These are phyloP conservation scores for Aspergillus pseudoterreus DNA, from an alignment of 2,329 filamentous ascomycete genomes.

Conservation along the genomic window DNA sequence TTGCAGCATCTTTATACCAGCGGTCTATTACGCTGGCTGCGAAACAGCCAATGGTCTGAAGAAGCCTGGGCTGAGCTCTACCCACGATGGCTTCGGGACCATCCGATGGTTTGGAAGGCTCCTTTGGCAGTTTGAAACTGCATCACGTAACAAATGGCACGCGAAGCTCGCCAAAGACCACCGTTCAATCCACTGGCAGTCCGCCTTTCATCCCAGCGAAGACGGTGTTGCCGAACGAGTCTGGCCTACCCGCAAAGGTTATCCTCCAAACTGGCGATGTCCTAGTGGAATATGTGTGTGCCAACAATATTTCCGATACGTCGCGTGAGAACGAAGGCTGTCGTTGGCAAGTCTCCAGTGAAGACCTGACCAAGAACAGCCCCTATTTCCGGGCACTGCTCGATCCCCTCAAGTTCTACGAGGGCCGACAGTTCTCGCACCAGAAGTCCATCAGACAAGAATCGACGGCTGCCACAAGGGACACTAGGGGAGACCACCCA, in stretches of 20 bases:
- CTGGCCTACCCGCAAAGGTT: constrained; percentile 11
- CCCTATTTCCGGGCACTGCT: constrained; percentile 39
- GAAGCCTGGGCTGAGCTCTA: neutral
- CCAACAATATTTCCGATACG: constrained; percentile 4
- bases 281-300: constrained; percentile 30
- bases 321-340: constrained; percentile 8
- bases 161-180: neutral
- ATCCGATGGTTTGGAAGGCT: neutral
- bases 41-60: neutral
- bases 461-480: neutral
- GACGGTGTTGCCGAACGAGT: neutral
- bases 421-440: constrained; percentile 33
- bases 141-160: neutral
- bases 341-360: constrained; percentile 34
- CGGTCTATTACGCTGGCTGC: neutral
- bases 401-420: constrained; percentile 40
- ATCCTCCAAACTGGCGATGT: constrained; percentile 33
- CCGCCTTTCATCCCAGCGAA: too few relatives aligned
- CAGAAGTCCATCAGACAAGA: constrained; percentile 17
- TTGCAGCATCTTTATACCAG: too few relatives aligned
- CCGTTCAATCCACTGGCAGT: too few relatives aligned
- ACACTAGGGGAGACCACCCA: neutral
- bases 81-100: neutral
- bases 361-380: constrained; percentile 29
- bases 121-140: neutral